phyloP scores from a whole-genome alignment of 495 filamentous ascomycete genomes.

The Copromyces sp. region DNA sequence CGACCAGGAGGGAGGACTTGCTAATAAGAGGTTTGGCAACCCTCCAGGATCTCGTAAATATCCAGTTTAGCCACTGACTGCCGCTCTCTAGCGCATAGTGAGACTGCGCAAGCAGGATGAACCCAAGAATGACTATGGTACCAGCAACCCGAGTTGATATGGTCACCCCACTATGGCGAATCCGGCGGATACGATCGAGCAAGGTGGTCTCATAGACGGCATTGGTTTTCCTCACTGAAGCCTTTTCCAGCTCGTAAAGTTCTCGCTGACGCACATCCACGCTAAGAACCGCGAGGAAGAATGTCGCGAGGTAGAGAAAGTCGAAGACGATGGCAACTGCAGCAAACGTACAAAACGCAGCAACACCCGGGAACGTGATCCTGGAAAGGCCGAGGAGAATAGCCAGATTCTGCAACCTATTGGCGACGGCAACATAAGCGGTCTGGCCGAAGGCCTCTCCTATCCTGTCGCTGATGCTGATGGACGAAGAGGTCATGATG shows the following conservation, averaged over 20 bases:
- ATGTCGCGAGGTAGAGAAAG: conserved; percentile 59
- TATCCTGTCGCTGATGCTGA: conserved; percentile 49
- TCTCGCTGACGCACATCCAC: conserved; percentile 63
- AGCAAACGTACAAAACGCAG: conserved; percentile 59
- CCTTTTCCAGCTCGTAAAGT: conserved; percentile 42
- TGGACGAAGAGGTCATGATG: conserved; percentile 51
- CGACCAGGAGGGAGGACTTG: conserved; percentile 31
- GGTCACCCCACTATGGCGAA: conserved; percentile 40
- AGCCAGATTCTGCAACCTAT: conserved; percentile 47
- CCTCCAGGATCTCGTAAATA: conserved; percentile 22
- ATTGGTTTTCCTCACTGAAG: conserved; percentile 26
- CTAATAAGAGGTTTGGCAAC: conserved; percentile 15
- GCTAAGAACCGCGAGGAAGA: conserved; percentile 62
- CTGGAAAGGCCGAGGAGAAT: conserved; percentile 47
- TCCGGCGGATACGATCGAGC: conserved; percentile 37
- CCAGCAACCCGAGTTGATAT: conserved; percentile 50
- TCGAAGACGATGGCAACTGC: conserved; percentile 60
- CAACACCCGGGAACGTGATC: conserved; percentile 50
- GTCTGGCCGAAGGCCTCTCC: conserved; percentile 58
- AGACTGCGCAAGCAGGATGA: conserved; percentile 50
- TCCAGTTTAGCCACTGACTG: conserved; percentile 29
- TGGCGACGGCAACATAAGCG: conserved; percentile 52
- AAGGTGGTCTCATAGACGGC: conserved; percentile 29
- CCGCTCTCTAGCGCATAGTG: conserved; percentile 52
- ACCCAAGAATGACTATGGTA: conserved; percentile 50